Percentiles rank a stretch among this genome's conserved stretches.
phyloP scores from a whole-genome alignment of 768 basidiomycete genomes.

The Rubroboletus satanas region DNA sequence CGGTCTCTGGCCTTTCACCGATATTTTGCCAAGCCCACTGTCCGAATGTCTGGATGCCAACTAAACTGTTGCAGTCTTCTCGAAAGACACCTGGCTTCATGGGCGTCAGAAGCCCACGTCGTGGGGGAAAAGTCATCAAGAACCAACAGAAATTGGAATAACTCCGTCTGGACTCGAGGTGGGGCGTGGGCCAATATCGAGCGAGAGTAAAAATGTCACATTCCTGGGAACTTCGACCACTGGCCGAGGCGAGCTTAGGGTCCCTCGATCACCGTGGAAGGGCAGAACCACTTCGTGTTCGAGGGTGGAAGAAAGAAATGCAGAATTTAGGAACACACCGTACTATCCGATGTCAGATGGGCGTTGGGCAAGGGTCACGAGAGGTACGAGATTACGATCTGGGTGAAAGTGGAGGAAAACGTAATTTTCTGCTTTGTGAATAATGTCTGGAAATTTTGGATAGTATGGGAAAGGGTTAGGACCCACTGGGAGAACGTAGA shows the following conservation, averaged over 20 bases:
- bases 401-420: neutral
- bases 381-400: conserved; percentile 1
- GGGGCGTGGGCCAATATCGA: neutral
- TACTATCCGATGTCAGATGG: neutral
- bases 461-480: neutral
- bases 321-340: neutral
- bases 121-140: neutral
- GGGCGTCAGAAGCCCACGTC: conserved; percentile 7
- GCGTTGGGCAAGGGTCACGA: neutral
- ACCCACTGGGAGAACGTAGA: neutral
- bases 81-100: neutral
- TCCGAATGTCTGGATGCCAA: neutral
- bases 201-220: neutral
- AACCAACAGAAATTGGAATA: conserved; percentile 5
- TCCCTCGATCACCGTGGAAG: neutral
- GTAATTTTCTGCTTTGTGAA: neutral
- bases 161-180: neutral
- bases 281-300: neutral
- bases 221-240: neutral
- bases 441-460: neutral
- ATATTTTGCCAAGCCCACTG: neutral
- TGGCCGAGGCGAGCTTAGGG: neutral
- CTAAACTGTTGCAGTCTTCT: neutral
- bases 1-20: neutral
- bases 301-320: neutral